Evolutionary conservation across 257 asterid genomes (phyloP).

Genomic region (Solanum neorickii): DNA sequence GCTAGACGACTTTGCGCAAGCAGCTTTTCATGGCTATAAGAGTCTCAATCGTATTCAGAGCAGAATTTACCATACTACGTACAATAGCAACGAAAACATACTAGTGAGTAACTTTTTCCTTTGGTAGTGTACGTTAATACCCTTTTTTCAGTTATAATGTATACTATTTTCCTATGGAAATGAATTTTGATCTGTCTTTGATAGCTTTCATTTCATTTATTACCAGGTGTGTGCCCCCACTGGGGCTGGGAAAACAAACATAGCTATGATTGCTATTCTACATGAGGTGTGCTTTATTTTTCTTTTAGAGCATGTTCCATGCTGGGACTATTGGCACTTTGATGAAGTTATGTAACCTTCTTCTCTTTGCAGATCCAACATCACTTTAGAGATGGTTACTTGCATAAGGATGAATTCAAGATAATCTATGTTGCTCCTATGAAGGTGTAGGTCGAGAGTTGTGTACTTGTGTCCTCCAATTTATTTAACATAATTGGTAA

Average conservation of each 20-base stretch:
- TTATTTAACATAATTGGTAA: neutral
- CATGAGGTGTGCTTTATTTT: conserved; percentile 59
- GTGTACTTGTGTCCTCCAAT: neutral
- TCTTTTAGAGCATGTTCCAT: neutral
- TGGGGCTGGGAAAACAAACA: conserved; percentile 98
- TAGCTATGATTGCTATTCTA: conserved; percentile 86
- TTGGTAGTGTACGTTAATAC: neutral
- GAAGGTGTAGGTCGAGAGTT: conserved; percentile 51
- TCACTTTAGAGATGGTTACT: conserved; percentile 89
- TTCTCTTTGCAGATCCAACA: conserved; percentile 51
- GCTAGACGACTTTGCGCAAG: conserved; percentile 89
- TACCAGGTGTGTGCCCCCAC: conserved; percentile 98
- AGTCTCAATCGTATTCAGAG: conserved; percentile 94
- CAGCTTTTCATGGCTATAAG: conserved; percentile 97
- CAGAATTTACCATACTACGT: conserved; percentile 83
- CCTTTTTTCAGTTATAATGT: neutral
- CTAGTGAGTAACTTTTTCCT: conserved; percentile 42
- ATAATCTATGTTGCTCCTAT: conserved; percentile 98
- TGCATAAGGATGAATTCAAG: conserved; percentile 95
- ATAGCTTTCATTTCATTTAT: conserved; percentile 15
- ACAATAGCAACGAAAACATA: conserved; percentile 71
- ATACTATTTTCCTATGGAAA: neutral
- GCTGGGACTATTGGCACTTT: neutral
- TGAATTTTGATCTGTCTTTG: conserved; percentile 11
- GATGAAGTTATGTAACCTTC: neutral